Percentiles rank a stretch among this genome's conserved stretches.
These are phyloP conservation scores for Xylaria flabelliformis DNA, from an alignment of 495 filamentous ascomycete species.

Conservation along the genomic window DNA sequence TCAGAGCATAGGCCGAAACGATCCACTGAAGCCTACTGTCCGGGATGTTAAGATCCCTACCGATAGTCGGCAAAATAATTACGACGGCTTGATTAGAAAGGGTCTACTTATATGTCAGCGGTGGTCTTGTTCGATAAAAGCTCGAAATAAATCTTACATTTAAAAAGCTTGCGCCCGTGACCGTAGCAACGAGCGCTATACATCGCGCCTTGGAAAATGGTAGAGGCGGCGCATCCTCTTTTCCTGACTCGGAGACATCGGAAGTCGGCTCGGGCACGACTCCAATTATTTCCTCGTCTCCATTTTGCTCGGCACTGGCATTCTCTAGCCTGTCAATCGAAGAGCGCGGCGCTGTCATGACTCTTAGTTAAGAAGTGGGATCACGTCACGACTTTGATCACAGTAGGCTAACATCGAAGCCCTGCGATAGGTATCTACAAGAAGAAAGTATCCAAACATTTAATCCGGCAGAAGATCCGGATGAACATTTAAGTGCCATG, in stretches of 20 bases:
- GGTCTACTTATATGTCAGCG: constrained; percentile 47
- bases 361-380: not conserved
- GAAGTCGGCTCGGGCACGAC: constrained; percentile 13
- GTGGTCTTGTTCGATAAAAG: not conserved
- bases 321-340: not conserved
- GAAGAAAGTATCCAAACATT: not conserved
- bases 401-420: not conserved
- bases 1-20: constrained; percentile 66
- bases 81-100: constrained; percentile 64
- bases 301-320: not conserved
- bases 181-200: constrained; percentile 54
- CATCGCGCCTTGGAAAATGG: constrained; percentile 54
- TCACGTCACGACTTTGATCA: not conserved
- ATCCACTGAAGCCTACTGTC: constrained; percentile 66
- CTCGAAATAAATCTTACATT: constrained; percentile 46
- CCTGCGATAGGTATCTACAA: not conserved
- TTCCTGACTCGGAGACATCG: constrained; percentile 27
- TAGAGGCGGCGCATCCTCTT: constrained; percentile 31
- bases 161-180: constrained; percentile 62
- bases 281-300: not conserved
- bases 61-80: constrained; percentile 67
- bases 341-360: not conserved
- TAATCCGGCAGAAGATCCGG: not conserved
- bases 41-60: constrained; percentile 59
- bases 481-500: not conserved